Evolutionary conservation across 441 rosid genomes (phyloP).

Genomic region (Arabidopsis hybrid): DNA sequence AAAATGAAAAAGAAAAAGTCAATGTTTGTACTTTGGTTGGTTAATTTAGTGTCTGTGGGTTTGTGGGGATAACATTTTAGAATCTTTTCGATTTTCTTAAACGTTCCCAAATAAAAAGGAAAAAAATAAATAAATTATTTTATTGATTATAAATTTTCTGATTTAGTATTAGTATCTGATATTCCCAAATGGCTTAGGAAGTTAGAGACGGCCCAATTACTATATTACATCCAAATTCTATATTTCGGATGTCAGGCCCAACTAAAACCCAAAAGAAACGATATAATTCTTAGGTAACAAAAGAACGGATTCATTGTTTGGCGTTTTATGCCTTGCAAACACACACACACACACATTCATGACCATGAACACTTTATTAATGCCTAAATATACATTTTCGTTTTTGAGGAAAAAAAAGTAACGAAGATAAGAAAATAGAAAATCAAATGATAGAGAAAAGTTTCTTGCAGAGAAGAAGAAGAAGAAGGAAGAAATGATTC

Average conservation of each 20-base stretch:
- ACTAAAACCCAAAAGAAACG: not conserved
- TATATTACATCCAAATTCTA: not conserved
- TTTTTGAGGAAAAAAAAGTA: too few species aligned
- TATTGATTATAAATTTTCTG: not conserved
- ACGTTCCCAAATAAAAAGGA: not conserved
- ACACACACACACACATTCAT: too few species aligned
- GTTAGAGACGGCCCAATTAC: not conserved
- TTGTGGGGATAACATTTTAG: constrained; percentile 33
- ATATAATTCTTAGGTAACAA: not conserved
- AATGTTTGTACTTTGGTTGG: constrained; percentile 42
- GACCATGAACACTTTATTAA: too few species aligned
- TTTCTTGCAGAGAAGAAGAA: too few species aligned
- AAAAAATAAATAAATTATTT: not conserved
- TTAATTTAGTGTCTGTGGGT: constrained; percentile 19
- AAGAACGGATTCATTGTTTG: not conserved
- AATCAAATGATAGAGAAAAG: too few species aligned
- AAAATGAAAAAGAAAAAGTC: constrained; percentile 25
- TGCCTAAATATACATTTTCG: too few species aligned
- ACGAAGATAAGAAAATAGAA: too few species aligned
- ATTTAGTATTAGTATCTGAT: not conserved
- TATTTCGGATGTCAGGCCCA: constrained; percentile 1
- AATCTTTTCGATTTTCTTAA: constrained; percentile 8
- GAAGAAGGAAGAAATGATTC: too few species aligned
- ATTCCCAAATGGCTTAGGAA: not conserved
- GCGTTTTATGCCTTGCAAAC: not conserved